Evolutionary conservation across 2,329 filamentous ascomycete genomes (phyloP).

Genomic region (Neonectria ditissima): DNA sequence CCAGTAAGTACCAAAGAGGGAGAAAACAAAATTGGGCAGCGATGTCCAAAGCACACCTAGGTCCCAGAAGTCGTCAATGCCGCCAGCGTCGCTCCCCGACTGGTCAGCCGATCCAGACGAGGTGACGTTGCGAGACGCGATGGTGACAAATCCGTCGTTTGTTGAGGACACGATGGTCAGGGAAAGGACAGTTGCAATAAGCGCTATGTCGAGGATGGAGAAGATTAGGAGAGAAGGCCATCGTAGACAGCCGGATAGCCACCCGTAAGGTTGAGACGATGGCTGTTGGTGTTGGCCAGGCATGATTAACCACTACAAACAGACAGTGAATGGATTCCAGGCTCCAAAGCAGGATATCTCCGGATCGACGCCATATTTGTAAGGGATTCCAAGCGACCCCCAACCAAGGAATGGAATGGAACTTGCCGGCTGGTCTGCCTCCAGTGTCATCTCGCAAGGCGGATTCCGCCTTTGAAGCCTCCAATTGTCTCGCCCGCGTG

Average conservation of each 20-base stretch:
- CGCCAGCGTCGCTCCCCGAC: neutral
- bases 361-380: slow-evolving; percentile 7
- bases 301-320: neutral
- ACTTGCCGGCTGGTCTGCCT: neutral
- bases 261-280: slow-evolving; percentile 20
- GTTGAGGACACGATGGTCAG: slow-evolving; percentile 19
- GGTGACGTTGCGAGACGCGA: slow-evolving; percentile 5
- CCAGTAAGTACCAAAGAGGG: slow-evolving; percentile 29
- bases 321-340: neutral
- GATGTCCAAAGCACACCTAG: slow-evolving; percentile 29
- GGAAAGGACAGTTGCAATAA: slow-evolving; percentile 13
- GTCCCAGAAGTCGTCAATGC: slow-evolving; percentile 18
- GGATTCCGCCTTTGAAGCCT: neutral
- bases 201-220: slow-evolving; percentile 18
- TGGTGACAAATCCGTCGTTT: slow-evolving; percentile 25
- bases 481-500: neutral
- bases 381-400: neutral
- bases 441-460: slow-evolving; percentile 1
- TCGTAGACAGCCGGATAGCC: slow-evolving; percentile 22
- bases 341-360: neutral
- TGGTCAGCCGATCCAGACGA: neutral
- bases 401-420: neutral
- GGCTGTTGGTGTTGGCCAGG: neutral
- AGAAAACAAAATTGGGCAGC: slow-evolving; percentile 25
- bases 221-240: slow-evolving; percentile 29